Base-by-base conservation (phyloP, 192 early-diverging fungal species). In the Backusella circina region DNA sequence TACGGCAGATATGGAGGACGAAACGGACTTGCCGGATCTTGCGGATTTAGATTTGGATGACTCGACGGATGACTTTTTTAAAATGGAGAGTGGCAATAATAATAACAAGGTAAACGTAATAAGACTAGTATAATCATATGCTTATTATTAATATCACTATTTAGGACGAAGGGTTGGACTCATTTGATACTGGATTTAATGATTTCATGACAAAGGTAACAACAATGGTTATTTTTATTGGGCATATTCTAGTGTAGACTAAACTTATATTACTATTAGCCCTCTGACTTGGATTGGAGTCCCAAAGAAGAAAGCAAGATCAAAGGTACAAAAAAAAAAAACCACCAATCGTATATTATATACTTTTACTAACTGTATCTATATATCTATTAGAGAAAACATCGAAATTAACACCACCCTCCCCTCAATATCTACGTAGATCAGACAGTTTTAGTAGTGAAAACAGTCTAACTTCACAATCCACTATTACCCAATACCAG, bases 361-460 rank as follows among this genome's bases (percentile, higher is more conserved):
- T 23, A 39, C 21, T 33, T 36, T 61, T 13, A 21, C 30, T 44
- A 4, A 16, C 15, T n/a, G 16, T 1, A 50, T 33, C 7, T 33
- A n/a, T n/a, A n/a, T 41, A 26, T 30, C 18, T 28, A 5, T 35
- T 28, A 23, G 39, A 23, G 18, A 36, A 44, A 61, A 28, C 26
- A 61, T 0, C 54, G 0, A 23, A 9, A 9, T 10, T 13, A 61
- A 12, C 54, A 28, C 26, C 54, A 61, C 54, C 54, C 12, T 61
- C 54, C 0, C 26, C 54, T 28, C 54, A 28, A 13, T 30, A 41
- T 31, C 37, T 44, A 30, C 69, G 41, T 30, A 23, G 75, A 66
- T 81, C 79, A 13, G 67, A 66, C 23, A 81, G 79, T 47, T 65
- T 77, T 16, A 81, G 73, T 38, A 81, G 79, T 39, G 79, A 81